Conservation (phyloP, 192 early-diverging fungal species). For the Rhizophagus sp. region DNA sequence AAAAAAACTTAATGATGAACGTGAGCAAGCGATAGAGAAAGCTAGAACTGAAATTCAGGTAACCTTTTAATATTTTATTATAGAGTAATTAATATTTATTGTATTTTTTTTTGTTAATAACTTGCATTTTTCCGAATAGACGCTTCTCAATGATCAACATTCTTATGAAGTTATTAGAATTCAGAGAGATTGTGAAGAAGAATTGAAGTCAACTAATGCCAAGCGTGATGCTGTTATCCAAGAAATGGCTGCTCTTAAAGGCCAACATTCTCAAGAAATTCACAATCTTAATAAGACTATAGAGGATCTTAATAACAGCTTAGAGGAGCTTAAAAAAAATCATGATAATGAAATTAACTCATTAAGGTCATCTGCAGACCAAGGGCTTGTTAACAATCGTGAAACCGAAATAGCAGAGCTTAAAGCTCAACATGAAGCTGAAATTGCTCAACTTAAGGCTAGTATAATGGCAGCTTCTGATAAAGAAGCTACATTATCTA, state of each 20-base stretch:
- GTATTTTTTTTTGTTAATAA: background rate
- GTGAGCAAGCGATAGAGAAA: background rate
- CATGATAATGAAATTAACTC: slow-evolving; percentile 15
- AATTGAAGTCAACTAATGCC: background rate
- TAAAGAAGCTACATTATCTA: background rate
- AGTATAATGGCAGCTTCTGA: too few relatives aligned
- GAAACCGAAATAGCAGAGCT: background rate
- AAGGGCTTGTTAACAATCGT: background rate
- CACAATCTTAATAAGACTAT: too few relatives aligned
- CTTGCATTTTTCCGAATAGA: background rate
- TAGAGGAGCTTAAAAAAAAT: slow-evolving; percentile 11
- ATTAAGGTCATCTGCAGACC: slow-evolving; percentile 1
- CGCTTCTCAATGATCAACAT: background rate
- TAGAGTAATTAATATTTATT: background rate
- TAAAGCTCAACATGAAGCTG: background rate
- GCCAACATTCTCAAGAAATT: slow-evolving; percentile 22
- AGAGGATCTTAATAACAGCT: slow-evolving; percentile 1
- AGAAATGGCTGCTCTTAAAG: slow-evolving; percentile 3
- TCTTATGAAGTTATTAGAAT: background rate
- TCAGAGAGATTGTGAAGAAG: background rate
- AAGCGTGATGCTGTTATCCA: slow-evolving; percentile 16
- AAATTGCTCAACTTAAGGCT: background rate
- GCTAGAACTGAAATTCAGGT: slow-evolving; percentile 15
- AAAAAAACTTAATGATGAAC: slow-evolving; percentile 11
- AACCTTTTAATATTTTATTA: background rate